Evolutionary conservation across 1,284 basidiomycete species (phyloP), one percentile per base, ranked within the genome.

Genomic region (Irpex sp.): DNA sequence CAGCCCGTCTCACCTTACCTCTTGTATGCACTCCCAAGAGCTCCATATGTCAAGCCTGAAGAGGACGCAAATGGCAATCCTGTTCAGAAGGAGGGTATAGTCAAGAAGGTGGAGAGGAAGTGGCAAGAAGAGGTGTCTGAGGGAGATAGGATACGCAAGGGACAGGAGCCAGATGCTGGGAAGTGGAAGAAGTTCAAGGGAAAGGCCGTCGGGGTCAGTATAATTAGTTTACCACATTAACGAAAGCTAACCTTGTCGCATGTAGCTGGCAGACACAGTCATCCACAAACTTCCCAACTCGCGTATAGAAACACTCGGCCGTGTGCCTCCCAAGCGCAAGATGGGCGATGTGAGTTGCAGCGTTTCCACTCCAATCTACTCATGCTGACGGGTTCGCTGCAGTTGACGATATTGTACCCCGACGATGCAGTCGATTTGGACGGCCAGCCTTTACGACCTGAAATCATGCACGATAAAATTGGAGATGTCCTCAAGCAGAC

Each of bases 121-220:
- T 55, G 53, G 53, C 53, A 55, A 13, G 53, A 35, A 11, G 53
- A 55, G 33, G 21, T 55, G 5, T 19, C 53, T 17, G 53, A 55
- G 17, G 53, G 53, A n/a, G 53, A 55, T 17, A 55, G 31, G 33
- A 55, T 55, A 55, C 26, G 33, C 31, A 55, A 55, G 13, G 53
- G 53, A 15, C 13, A 17, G 13, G 53, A 55, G 17, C 53, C 53
- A 13, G 53, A 55, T 13, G 53, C 53, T 13, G 53, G 53, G 21
- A 36, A 15, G 17, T 55, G 53, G 53, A 55, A 55, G 31, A 55
- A 26, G 33, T 55, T 55, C 53, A 55, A 55, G 53, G 53, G 53
- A 1, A 55, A 55, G 33, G 53, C 53, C 33, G 33, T 36, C 13
- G 53, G 53, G 7, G 53, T 55, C 4, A 55, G 53, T 36, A 13